A percentile compares a stretch with the other conserved stretches of the same genome.
phyloP scores from a whole-genome alignment of 257 asterid genomes.

The Cordia subcordata region DNA sequence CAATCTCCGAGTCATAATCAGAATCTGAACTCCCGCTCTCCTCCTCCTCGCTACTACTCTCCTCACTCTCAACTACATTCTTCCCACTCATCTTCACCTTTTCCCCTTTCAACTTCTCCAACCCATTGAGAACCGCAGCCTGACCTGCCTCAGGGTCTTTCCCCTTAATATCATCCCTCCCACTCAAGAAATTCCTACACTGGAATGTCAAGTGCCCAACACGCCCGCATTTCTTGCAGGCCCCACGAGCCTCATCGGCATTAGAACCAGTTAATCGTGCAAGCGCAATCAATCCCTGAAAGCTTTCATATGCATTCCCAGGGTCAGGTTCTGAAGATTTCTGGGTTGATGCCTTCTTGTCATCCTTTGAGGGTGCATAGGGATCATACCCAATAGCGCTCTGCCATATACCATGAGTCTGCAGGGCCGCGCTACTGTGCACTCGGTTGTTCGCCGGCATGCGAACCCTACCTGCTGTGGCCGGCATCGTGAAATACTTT shows the following conservation, averaged over 20 bases:
- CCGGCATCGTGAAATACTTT: slow-evolving; percentile 62
- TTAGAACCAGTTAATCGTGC: slow-evolving; percentile 86
- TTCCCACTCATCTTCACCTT: slow-evolving; percentile 16
- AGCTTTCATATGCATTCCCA: slow-evolving; percentile 84
- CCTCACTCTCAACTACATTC: slow-evolving; percentile 33
- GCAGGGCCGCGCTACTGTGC: slow-evolving; percentile 98
- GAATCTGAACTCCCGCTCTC: slow-evolving; percentile 78
- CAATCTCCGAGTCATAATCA: slow-evolving; percentile 75
- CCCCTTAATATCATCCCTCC: slow-evolving; percentile 52
- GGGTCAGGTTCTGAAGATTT: slow-evolving; percentile 52
- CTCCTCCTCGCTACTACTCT: slow-evolving; percentile 55
- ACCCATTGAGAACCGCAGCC: slow-evolving; percentile 60
- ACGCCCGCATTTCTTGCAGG: slow-evolving; percentile 88
- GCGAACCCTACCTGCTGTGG: slow-evolving; percentile 99
- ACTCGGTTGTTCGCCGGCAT: slow-evolving; percentile 99
- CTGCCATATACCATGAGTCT: slow-evolving; percentile 99
- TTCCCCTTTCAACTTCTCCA: slow-evolving; percentile 60
- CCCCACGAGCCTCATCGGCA: slow-evolving; percentile 86
- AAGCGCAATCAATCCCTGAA: slow-evolving; percentile 85
- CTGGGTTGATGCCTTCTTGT: slow-evolving; percentile 36
- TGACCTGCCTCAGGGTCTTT: slow-evolving; percentile 54
- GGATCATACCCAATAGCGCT: slow-evolving; percentile 98
- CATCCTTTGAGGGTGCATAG: slow-evolving; percentile 85
- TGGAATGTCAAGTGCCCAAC: slow-evolving; percentile 92
- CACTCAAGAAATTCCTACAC: slow-evolving; percentile 91